phyloP scores from a whole-genome alignment of 2,329 filamentous ascomycete species.

The Cladosporium colombiae region DNA sequence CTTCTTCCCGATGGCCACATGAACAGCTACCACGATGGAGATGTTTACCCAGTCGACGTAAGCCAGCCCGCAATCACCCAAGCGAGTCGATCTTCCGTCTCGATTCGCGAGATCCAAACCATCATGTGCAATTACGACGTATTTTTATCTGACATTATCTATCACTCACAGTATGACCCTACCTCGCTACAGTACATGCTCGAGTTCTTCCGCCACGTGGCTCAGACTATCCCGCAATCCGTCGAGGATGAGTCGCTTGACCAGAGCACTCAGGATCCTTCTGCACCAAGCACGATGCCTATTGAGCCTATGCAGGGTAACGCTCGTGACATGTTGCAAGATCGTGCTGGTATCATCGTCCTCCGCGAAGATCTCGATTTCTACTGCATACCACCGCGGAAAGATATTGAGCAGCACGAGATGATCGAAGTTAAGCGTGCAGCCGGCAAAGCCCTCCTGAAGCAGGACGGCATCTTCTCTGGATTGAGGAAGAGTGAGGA shows the following conservation, averaged over 20 bases:
- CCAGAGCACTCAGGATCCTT: conserved; percentile 45
- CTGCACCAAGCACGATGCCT: conserved; percentile 63
- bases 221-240: conserved; percentile 88
- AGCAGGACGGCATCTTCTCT: conserved; percentile 93
- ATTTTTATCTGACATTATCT: conserved; percentile 59
- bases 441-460: conserved; percentile 79
- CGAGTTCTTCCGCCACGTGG: conserved; percentile 94
- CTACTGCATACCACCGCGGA: conserved; percentile 85
- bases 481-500: conserved; percentile 94
- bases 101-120: conserved; percentile 41
- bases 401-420: conserved; percentile 80
- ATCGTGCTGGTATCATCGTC: conserved; percentile 94
- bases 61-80: conserved; percentile 46
- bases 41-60: conserved; percentile 97
- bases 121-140: conserved; percentile 48
- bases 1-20: conserved; percentile 95
- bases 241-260: conserved; percentile 45
- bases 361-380: conserved; percentile 95
- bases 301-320: conserved; percentile 67
- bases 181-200: conserved; percentile 98
- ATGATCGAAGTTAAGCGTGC: conserved; percentile 97
- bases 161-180: conserved; percentile 80
- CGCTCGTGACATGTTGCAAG: conserved; percentile 75
- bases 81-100: conserved; percentile 33
- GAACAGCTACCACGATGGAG: conserved; percentile 87